Conservation (phyloP, 805 yeast genomes). For the Yarrowia sp. region DNA sequence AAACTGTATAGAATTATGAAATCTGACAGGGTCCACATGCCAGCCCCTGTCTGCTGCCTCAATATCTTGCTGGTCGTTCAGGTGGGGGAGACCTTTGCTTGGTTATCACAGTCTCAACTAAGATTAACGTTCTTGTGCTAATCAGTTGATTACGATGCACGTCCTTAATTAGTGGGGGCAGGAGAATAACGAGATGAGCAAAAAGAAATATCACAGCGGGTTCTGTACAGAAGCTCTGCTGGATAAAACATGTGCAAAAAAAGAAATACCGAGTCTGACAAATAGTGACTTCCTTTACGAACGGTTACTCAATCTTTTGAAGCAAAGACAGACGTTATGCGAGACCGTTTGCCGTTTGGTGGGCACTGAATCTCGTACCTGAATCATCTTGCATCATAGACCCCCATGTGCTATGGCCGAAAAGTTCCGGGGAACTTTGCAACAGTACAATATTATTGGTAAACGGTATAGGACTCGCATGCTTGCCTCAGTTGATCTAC, state of each 20-base stretch:
- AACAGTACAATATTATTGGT: background rate
- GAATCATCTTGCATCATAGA: background rate
- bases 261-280: no score
- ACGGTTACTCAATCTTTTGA: no score
- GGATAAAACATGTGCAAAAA: no score
- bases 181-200: no score
- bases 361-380: background rate
- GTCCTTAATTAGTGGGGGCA: background rate
- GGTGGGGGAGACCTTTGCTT: background rate
- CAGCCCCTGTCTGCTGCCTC: background rate
- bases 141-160: background rate
- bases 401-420: background rate
- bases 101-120: background rate
- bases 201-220: no score
- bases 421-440: conserved; percentile 15
- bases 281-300: no score
- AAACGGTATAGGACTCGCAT: background rate
- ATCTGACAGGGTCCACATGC: background rate
- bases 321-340: no score
- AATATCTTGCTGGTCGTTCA: background rate
- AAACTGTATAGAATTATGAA: background rate
- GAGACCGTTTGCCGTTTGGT: background rate
- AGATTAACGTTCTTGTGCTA: background rate
- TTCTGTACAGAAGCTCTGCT: no score
- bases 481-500: background rate